Evolutionary conservation across 345 rosid species (phyloP).

Genomic region (Salix arbutifolia): DNA sequence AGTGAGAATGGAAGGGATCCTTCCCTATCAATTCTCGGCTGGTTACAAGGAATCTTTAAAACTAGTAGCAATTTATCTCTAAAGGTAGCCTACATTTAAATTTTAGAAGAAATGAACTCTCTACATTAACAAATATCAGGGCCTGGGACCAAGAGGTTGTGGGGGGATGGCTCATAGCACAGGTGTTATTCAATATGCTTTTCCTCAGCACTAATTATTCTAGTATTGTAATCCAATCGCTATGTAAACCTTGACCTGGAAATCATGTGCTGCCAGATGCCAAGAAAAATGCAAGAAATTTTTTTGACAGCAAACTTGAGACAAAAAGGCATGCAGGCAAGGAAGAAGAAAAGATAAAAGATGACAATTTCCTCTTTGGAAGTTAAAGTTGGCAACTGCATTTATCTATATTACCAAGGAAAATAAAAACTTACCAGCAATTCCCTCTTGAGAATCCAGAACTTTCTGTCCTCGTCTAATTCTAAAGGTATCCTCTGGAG

Average conservation of each 20-base stretch:
- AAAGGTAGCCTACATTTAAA: not conserved
- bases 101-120: not conserved
- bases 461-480: conserved; percentile 46
- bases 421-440: conserved; percentile 46
- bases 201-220: not conserved
- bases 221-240: not conserved
- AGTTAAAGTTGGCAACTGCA: not conserved
- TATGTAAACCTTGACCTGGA: not conserved
- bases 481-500: conserved; percentile 65
- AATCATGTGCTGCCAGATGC: not conserved
- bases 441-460: conserved; percentile 69
- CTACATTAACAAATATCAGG: not conserved
- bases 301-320: not conserved
- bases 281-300: not conserved
- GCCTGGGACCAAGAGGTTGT: not conserved
- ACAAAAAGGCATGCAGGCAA: not conserved
- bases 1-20: not conserved
- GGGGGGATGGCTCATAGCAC: not conserved
- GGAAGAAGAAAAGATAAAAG: not conserved
- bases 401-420: not conserved
- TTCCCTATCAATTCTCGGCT: not conserved
- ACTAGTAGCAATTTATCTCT: not conserved
- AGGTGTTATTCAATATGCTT: not conserved
- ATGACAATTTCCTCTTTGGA: not conserved
- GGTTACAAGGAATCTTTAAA: not conserved